Evolutionary conservation across 257 asterid genomes (phyloP).

Genomic region (Solanum phureja): DNA sequence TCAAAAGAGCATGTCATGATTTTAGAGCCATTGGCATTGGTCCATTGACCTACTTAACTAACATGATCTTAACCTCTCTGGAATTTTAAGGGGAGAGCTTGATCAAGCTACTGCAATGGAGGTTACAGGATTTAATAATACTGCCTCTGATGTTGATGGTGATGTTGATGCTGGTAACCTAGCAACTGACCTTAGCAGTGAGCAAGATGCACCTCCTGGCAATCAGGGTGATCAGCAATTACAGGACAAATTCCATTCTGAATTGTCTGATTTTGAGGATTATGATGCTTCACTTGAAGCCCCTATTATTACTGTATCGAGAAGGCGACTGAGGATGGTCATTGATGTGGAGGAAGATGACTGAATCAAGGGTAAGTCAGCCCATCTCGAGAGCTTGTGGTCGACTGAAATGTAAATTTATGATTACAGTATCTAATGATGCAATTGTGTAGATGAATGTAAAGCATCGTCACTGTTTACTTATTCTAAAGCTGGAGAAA

Average conservation of each 20-base stretch:
- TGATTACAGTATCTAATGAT: not conserved
- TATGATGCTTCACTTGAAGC: conserved; percentile 11
- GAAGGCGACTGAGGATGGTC: conserved; percentile 71
- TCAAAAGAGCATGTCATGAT: not conserved
- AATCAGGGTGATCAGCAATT: conserved; percentile 11
- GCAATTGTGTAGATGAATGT: not conserved
- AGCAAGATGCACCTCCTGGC: not conserved
- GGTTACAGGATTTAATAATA: conserved; percentile 5
- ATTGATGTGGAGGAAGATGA: conserved; percentile 74
- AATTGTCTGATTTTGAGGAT: conserved; percentile 35
- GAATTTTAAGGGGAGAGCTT: conserved; percentile 29
- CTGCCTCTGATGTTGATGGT: not conserved
- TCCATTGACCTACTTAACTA: not conserved
- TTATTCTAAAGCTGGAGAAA: not conserved
- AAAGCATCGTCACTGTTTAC: not conserved
- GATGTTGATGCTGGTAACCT: conserved; percentile 18
- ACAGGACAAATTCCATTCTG: conserved; percentile 9
- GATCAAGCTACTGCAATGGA: conserved; percentile 16
- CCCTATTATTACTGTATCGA: conserved; percentile 19
- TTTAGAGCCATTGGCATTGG: not conserved
- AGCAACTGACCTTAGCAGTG: conserved; percentile 7
- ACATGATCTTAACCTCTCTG: not conserved
- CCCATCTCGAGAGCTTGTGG: not conserved
- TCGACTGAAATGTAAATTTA: not conserved
- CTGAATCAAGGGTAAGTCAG: conserved; percentile 4